Conservation (phyloP, 371 early-diverging fungal genomes). For the Massospora cicadina region DNA sequence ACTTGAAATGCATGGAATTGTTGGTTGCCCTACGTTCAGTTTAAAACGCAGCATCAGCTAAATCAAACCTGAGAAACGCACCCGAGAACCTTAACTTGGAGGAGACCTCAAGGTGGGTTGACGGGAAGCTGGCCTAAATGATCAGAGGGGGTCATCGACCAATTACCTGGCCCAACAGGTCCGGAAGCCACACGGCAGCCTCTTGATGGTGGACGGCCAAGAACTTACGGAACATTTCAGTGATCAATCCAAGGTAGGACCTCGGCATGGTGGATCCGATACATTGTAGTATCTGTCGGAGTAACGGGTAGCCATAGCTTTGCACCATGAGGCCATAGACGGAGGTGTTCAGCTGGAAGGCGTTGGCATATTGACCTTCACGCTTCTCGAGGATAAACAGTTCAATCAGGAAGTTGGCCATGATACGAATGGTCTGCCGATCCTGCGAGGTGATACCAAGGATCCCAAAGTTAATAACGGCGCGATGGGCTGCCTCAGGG, state of each 20-base stretch:
- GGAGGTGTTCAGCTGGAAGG: background rate
- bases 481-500: background rate
- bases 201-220: background rate
- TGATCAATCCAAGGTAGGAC: background rate
- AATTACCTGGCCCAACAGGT: background rate
- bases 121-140: background rate
- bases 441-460: background rate
- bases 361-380: background rate
- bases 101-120: background rate
- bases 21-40: background rate
- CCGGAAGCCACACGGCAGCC: background rate
- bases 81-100: background rate
- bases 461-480: background rate
- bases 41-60: background rate
- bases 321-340: background rate
- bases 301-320: background rate
- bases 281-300: background rate
- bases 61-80: background rate
- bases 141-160: background rate
- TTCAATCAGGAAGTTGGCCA: background rate
- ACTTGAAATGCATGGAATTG: background rate
- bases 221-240: background rate
- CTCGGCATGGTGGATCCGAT: background rate
- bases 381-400: background rate
- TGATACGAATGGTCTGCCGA: background rate